A percentile compares a stretch with the other conserved stretches of the same genome.
Evolutionary conservation across 352 stramenopile genomes (phyloP).

Genomic region (Globisporangium solare): DNA sequence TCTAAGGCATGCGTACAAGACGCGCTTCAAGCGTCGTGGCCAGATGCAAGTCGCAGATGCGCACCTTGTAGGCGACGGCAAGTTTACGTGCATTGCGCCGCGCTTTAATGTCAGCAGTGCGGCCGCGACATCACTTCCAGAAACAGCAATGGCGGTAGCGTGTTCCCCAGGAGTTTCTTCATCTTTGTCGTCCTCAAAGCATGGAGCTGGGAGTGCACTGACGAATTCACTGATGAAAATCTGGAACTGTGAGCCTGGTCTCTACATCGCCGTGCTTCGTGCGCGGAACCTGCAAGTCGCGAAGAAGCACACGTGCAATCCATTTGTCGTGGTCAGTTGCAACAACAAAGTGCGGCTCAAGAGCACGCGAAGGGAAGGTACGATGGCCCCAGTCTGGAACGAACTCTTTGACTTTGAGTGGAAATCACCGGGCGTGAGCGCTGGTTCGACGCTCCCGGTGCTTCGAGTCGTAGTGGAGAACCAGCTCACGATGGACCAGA

Average conservation of each 20-base stretch:
- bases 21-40: conserved; percentile 56
- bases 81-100: conserved; percentile 46
- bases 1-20: conserved; percentile 40
- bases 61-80: conserved; percentile 25
- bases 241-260: conserved; percentile 42
- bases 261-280: conserved; percentile 49
- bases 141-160: conserved; percentile 3
- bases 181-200: conserved; percentile 6
- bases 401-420: conserved; percentile 78
- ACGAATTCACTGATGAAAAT: conserved; percentile 26
- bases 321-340: conserved; percentile 59
- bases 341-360: conserved; percentile 42
- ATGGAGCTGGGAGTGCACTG: conserved; percentile 2
- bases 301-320: conserved; percentile 72
- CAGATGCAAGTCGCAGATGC: conserved; percentile 74
- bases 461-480: conserved; percentile 58
- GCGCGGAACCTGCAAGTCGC: conserved; percentile 42
- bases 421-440: conserved; percentile 10
- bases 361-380: conserved; percentile 65
- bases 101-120: conserved; percentile 60
- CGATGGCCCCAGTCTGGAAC: conserved; percentile 65
- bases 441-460: conserved; percentile 6
- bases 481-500: conserved; percentile 61
- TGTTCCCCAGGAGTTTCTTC: background rate
- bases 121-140: conserved; percentile 26